phyloP scores from a whole-genome alignment of 2,329 filamentous ascomycete species.

The Colletotrichum lindemuthianum region DNA sequence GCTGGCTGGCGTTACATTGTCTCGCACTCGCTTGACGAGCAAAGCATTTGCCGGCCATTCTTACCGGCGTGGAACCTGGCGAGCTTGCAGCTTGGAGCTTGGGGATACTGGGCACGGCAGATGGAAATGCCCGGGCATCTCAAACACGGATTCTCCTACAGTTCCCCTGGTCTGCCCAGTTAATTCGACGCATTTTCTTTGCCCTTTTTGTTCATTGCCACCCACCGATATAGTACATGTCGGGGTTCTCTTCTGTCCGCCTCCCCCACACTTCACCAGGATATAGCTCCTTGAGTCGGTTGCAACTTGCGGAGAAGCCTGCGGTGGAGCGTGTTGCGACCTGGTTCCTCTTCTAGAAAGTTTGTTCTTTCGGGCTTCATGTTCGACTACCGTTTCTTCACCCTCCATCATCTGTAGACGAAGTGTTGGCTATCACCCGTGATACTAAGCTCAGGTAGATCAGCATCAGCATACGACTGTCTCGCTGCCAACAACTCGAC shows the following conservation, averaged over 20 bases:
- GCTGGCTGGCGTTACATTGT: slow-evolving; percentile 4
- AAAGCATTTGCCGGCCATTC: slow-evolving; percentile 11
- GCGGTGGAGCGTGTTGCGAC: background rate
- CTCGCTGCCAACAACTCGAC: too few relatives aligned
- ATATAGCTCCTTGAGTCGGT: slow-evolving; percentile 8
- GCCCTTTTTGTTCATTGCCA: background rate
- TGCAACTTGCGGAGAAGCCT: background rate
- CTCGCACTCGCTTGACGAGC: background rate
- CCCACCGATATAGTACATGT: slow-evolving; percentile 5
- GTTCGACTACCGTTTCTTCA: too few relatives aligned
- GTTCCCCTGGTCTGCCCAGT: too few relatives aligned
- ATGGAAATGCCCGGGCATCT: background rate
- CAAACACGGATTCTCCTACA: background rate
- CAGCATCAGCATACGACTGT: too few relatives aligned
- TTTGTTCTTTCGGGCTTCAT: too few relatives aligned
- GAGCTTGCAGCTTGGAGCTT: slow-evolving; percentile 5
- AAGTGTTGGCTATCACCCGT: too few relatives aligned
- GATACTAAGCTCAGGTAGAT: too few relatives aligned
- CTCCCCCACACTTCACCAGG: slow-evolving; percentile 17
- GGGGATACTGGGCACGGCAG: slow-evolving; percentile 13
- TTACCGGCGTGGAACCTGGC: background rate
- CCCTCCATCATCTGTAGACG: too few relatives aligned
- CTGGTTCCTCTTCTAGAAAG: too few relatives aligned
- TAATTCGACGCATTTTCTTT: too few relatives aligned
- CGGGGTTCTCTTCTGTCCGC: background rate